Evolutionary conservation across 345 rosid species (phyloP).

Genomic region (Barbarea vulgaris): DNA sequence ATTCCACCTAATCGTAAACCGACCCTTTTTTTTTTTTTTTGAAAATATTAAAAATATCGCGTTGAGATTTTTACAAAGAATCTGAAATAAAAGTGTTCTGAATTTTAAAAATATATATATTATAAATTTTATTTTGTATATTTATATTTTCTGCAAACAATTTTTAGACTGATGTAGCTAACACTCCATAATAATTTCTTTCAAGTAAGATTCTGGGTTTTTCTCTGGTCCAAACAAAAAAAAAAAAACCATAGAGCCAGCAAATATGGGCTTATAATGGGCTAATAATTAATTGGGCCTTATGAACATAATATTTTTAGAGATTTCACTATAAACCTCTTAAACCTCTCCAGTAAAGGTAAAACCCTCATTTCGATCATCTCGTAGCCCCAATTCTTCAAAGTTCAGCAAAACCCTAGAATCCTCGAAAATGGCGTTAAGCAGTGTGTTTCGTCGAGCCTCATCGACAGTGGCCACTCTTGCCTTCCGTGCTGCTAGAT

Average conservation of each 20-base stretch:
- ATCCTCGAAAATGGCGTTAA: slow-evolving; percentile 37
- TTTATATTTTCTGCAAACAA: not conserved
- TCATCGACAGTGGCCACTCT: slow-evolving; percentile 43
- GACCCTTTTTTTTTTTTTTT: not conserved
- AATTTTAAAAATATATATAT: not conserved
- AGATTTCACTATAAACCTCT: slow-evolving; percentile 7
- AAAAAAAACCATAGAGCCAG: not conserved
- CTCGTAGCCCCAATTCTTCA: not conserved
- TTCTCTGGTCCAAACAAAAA: not conserved
- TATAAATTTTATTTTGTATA: not conserved
- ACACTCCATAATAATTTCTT: not conserved
- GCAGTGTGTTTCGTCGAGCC: slow-evolving; percentile 50
- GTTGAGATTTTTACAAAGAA: not conserved
- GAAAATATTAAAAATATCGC: not conserved
- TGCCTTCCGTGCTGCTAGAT: slow-evolving; percentile 45
- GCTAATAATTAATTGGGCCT: slow-evolving; percentile 8
- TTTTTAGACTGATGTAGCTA: not conserved
- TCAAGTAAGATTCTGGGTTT: not conserved
- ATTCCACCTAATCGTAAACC: slow-evolving; percentile 6
- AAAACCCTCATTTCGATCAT: slow-evolving; percentile 35
- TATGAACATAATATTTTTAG: not conserved
- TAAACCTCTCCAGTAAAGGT: slow-evolving; percentile 36
- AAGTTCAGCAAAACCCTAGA: slow-evolving; percentile 18
- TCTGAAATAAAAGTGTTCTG: not conserved
- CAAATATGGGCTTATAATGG: not conserved